Percentiles rank a stretch among this genome's conserved stretches.
phyloP scores from a whole-genome alignment of 225 moss, liverwort and hornwort species.

The Asterella californica region DNA sequence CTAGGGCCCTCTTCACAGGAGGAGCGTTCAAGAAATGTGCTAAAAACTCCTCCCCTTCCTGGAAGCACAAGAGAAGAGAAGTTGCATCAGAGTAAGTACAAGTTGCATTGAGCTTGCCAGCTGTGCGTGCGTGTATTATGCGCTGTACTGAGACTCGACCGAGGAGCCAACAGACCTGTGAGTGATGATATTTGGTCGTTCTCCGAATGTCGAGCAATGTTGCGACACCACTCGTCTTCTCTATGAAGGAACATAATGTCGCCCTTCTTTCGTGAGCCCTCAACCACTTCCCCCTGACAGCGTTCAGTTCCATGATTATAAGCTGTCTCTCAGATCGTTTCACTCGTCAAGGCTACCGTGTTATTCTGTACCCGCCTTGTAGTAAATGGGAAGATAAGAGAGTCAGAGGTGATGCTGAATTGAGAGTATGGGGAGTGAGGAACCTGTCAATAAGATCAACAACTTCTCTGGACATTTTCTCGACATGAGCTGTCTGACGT shows the following conservation, averaged over 20 bases:
- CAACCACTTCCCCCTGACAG: slow-evolving; percentile 62
- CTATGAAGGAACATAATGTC: slow-evolving; percentile 64
- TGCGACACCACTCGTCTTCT: slow-evolving; percentile 66
- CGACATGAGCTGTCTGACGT: slow-evolving; percentile 62
- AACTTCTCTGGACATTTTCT: slow-evolving; percentile 55
- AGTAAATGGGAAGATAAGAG: not conserved
- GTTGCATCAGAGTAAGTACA: not conserved
- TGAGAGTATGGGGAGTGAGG: slow-evolving; percentile 19
- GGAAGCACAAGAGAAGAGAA: not conserved
- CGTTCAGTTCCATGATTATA: not conserved
- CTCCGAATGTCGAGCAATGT: slow-evolving; percentile 84
- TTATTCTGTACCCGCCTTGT: not conserved
- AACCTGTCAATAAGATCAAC: slow-evolving; percentile 76
- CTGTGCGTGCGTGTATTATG: not conserved
- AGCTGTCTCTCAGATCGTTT: not conserved
- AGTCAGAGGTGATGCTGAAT: not conserved
- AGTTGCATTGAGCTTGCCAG: not conserved
- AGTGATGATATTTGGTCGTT: slow-evolving; percentile 72
- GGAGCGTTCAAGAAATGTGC: slow-evolving; percentile 73
- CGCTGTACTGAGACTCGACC: not conserved
- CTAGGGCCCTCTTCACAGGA: slow-evolving; percentile 54
- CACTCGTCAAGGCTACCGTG: not conserved
- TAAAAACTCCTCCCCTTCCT: slow-evolving; percentile 80
- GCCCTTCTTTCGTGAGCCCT: slow-evolving; percentile 68
- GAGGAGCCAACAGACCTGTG: slow-evolving; percentile 47